phyloP scores from a whole-genome alignment of 2,329 filamentous ascomycete species.

The Colletotrichum sp. region DNA sequence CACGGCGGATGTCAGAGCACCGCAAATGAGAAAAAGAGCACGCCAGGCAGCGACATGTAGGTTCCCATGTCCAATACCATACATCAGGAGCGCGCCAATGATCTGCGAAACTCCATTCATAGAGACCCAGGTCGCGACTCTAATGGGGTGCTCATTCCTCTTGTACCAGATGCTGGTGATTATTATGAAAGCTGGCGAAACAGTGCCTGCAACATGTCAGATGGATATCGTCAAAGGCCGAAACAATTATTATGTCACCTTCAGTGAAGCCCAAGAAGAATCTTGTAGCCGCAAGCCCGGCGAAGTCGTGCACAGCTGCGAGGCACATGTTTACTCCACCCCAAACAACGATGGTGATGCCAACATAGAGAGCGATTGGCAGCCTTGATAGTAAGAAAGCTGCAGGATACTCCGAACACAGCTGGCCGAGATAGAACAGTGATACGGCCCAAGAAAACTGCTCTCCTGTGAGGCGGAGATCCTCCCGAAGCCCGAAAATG shows the following conservation, averaged over 20 bases:
- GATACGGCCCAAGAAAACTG: slow-evolving; percentile 20
- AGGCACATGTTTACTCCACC: slow-evolving; percentile 30
- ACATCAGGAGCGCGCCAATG: slow-evolving; percentile 31
- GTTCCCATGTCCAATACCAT: slow-evolving; percentile 24
- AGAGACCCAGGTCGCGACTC: slow-evolving; percentile 32
- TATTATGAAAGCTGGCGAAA: slow-evolving; percentile 36
- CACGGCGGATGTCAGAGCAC: not conserved
- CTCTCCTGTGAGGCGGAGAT: slow-evolving; percentile 7
- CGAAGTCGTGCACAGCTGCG: slow-evolving; percentile 26
- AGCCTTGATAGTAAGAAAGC: slow-evolving; percentile 14
- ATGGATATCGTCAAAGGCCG: not conserved
- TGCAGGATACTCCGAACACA: slow-evolving; percentile 15
- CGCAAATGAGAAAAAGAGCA: slow-evolving; percentile 23
- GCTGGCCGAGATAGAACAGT: slow-evolving; percentile 19
- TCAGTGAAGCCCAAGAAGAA: slow-evolving; percentile 35
- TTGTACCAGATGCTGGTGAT: slow-evolving; percentile 36
- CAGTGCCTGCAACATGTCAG: slow-evolving; percentile 10
- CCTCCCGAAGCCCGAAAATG: slow-evolving; percentile 5
- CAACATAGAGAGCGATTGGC: slow-evolving; percentile 17
- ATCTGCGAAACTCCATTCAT: slow-evolving; percentile 34
- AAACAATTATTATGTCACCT: not conserved
- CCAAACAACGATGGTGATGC: slow-evolving; percentile 23
- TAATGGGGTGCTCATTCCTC: slow-evolving; percentile 31
- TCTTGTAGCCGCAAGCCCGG: slow-evolving; percentile 25
- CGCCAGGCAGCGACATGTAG: slow-evolving; percentile 23